Conservation (phyloP, 228 moss, liverwort and hornwort species). For the Sphagnum fallax region DNA sequence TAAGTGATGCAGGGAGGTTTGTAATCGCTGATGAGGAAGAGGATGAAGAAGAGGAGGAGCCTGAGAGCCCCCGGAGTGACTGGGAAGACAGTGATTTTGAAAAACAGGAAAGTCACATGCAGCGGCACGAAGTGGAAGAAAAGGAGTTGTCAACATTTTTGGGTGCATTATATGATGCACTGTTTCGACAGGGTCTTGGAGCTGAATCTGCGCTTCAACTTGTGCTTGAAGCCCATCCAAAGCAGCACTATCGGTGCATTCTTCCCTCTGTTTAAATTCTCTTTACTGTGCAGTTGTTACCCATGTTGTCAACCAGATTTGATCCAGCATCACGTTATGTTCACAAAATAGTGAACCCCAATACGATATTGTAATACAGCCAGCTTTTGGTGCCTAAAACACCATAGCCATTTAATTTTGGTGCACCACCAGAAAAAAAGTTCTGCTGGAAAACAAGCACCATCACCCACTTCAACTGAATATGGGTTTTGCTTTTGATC, state of each 20-base stretch:
- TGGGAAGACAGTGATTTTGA: conserved; percentile 88
- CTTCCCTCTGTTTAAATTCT: conserved; percentile 21
- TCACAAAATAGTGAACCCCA: too few species aligned
- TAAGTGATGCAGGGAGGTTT: conserved; percentile 62
- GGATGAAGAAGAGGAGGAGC: conserved; percentile 52
- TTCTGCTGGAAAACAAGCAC: too few species aligned
- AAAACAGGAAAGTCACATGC: conserved; percentile 48
- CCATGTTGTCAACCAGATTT: too few species aligned
- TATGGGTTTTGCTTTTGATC: too few species aligned
- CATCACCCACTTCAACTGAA: too few species aligned
- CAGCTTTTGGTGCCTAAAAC: too few species aligned
- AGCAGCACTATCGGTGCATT: conserved; percentile 83
- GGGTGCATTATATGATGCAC: conserved; percentile 65
- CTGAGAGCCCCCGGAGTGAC: conserved; percentile 68
- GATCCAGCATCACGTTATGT: too few species aligned
- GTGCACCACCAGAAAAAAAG: too few species aligned
- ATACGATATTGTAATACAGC: too few species aligned
- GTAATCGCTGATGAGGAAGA: conserved; percentile 78
- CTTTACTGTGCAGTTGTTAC: too few species aligned
- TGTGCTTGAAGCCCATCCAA: conserved; percentile 78
- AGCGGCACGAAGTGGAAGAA: conserved; percentile 72
- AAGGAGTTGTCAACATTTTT: conserved; percentile 72
- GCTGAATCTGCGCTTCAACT: conserved; percentile 63
- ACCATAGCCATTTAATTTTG: too few species aligned
- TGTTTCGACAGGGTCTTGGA: conserved; percentile 77